Conservation (phyloP, 2,329 filamentous ascomycete species). For the Aspergillus arachidicola region DNA sequence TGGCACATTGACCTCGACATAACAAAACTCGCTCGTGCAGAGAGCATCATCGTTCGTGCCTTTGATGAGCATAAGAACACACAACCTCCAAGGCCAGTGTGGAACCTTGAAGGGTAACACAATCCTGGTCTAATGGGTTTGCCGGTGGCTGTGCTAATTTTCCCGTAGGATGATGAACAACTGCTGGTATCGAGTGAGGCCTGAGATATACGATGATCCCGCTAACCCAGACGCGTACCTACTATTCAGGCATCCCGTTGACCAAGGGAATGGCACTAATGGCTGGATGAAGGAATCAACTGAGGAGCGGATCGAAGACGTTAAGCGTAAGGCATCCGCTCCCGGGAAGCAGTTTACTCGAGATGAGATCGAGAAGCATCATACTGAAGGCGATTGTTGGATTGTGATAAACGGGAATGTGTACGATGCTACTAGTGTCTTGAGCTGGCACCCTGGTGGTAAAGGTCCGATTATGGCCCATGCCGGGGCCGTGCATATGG, state of each 20-base stretch:
- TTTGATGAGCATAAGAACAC: constrained; percentile 56
- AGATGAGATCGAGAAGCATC: constrained; percentile 57
- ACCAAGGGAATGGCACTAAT: constrained; percentile 43
- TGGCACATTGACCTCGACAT: constrained; percentile 56
- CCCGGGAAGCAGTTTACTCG: constrained; percentile 57
- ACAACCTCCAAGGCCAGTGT: constrained; percentile 49
- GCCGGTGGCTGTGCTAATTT: constrained; percentile 7
- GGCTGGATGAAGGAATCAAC: constrained; percentile 57
- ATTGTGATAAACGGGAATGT: constrained; percentile 57
- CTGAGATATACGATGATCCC: constrained; percentile 39
- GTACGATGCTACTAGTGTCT: constrained; percentile 52
- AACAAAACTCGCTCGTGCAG: constrained; percentile 45
- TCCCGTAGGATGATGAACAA: constrained; percentile 56
- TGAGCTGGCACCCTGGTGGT: constrained; percentile 55
- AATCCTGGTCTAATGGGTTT: background rate
- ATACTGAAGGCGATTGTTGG: constrained; percentile 54
- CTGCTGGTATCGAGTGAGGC: constrained; percentile 51
- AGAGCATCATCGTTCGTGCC: constrained; percentile 50
- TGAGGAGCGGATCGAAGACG: constrained; percentile 48
- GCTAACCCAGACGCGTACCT: constrained; percentile 36
- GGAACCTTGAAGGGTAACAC: constrained; percentile 51
- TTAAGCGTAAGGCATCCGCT: constrained; percentile 47
- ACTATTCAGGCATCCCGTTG: constrained; percentile 51
- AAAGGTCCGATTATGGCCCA: constrained; percentile 52
- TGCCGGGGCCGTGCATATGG: constrained; percentile 53